These are phyloP conservation scores for Diversispora epigaea DNA, from an alignment of 192 early-diverging fungal species.

Conservation along the genomic window DNA sequence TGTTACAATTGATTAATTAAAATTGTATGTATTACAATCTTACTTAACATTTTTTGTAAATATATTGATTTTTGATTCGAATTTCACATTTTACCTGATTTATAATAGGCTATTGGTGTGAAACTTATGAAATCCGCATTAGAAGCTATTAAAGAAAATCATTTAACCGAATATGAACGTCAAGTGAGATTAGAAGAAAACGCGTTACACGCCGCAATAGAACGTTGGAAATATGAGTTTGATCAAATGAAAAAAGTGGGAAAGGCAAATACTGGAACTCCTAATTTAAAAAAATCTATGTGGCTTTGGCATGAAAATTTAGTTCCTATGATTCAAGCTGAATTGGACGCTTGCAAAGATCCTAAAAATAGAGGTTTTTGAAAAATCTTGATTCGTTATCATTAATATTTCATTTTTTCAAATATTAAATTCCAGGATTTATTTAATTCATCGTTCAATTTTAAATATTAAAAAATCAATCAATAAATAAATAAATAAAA, in stretches of 20 bases:
- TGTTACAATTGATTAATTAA: too few relatives aligned
- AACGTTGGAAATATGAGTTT: constrained; percentile 56
- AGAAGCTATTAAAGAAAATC: constrained; percentile 51
- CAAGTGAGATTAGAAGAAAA: constrained; percentile 83
- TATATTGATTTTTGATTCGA: background rate
- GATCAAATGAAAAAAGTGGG: constrained; percentile 56
- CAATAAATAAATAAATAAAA: too few relatives aligned
- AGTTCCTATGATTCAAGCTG: constrained; percentile 66
- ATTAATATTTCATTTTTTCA: background rate
- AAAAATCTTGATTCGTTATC: constrained; percentile 31
- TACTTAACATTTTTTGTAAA: too few relatives aligned
- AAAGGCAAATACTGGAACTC: constrained; percentile 53
- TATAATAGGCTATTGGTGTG: constrained; percentile 65
- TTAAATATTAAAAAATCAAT: too few relatives aligned
- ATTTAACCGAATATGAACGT: constrained; percentile 63
- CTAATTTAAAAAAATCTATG: constrained; percentile 57
- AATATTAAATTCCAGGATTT: background rate
- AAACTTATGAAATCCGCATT: constrained; percentile 71
- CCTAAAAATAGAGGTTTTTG: too few relatives aligned
- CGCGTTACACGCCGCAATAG: constrained; percentile 72
- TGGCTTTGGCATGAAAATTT: constrained; percentile 77
- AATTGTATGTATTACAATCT: too few relatives aligned
- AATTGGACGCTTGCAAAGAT: constrained; percentile 44
- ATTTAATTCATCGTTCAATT: too few relatives aligned
- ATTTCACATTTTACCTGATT: background rate